These are phyloP conservation scores for Microglena sp. DNA, from an alignment of 139 green algal genomes.

Conservation along the genomic window DNA sequence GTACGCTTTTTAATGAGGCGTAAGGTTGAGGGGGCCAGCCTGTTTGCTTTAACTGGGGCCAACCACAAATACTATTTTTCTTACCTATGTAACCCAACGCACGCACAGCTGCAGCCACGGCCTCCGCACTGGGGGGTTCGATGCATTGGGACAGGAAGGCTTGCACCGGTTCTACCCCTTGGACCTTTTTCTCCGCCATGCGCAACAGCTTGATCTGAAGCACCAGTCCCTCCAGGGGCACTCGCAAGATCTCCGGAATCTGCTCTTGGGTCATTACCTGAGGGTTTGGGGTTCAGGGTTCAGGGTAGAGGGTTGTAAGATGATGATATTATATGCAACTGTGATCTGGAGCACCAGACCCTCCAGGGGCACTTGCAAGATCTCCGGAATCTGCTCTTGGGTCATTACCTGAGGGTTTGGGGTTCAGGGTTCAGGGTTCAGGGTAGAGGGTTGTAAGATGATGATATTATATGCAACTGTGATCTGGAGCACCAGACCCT, in stretches of 20 bases:
- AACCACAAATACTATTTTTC: too few relatives aligned
- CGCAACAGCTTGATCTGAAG: constrained; percentile 30
- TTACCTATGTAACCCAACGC: background rate
- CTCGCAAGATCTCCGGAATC: constrained; percentile 56
- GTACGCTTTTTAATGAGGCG: background rate
- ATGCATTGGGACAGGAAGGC: background rate
- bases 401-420: too few relatives aligned
- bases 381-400: constrained; percentile 39
- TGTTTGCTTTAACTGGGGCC: too few relatives aligned
- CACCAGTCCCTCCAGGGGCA: constrained; percentile 54
- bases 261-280: constrained; percentile 12
- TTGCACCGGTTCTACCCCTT: too few relatives aligned
- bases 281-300: too few relatives aligned
- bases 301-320: too few relatives aligned
- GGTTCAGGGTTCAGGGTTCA: too few relatives aligned
- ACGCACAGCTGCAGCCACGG: background rate
- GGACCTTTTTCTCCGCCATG: background rate
- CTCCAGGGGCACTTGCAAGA: constrained; percentile 60
- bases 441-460: too few relatives aligned
- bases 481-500: constrained; percentile 49
- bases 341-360: constrained; percentile 43
- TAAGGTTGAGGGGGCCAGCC: too few relatives aligned
- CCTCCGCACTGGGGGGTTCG: background rate
- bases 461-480: too few relatives aligned
- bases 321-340: too few relatives aligned